Percentiles rank a stretch among this genome's conserved stretches.
Conservation (phyloP, 2,329 filamentous ascomycete species). For the Fusarium coicis region DNA sequence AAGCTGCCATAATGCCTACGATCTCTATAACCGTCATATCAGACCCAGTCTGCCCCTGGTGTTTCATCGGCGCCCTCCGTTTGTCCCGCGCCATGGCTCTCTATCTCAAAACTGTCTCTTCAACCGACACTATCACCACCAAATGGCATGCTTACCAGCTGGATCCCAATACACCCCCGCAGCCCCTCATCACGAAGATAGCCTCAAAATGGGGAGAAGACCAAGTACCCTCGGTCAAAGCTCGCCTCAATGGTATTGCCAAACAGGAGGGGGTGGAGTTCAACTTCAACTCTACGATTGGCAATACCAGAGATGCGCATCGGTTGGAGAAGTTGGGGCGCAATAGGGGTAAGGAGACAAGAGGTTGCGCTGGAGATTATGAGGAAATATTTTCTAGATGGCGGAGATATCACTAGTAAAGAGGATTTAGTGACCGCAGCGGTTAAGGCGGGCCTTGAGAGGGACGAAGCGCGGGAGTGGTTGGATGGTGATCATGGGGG, state of each 20-base stretch:
- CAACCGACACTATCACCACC: constrained; percentile 75
- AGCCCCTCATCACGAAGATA: constrained; percentile 64
- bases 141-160: constrained; percentile 86
- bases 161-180: constrained; percentile 69
- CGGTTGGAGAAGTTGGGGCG: constrained; percentile 75
- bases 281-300: constrained; percentile 63
- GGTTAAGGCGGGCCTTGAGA: constrained; percentile 64
- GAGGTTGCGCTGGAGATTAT: constrained; percentile 72
- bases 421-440: constrained; percentile 64
- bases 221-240: constrained; percentile 65
- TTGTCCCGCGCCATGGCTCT: constrained; percentile 76
- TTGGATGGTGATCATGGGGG: constrained; percentile 65
- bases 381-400: constrained; percentile 72
- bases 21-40: constrained; percentile 82
- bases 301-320: constrained; percentile 59
- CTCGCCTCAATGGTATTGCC: constrained; percentile 68
- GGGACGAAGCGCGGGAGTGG: constrained; percentile 63
- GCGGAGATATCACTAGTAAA: constrained; percentile 70
- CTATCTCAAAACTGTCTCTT: constrained; percentile 71
- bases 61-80: constrained; percentile 83
- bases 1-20: constrained; percentile 67
- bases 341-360: constrained; percentile 60
- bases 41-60: constrained; percentile 84
- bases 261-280: constrained; percentile 77
- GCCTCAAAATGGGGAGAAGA: constrained; percentile 73